Evolutionary conservation across 345 rosid genomes (phyloP), one percentile per base, ranked within the genome.

Genomic region (Streptanthus diversifolius): DNA sequence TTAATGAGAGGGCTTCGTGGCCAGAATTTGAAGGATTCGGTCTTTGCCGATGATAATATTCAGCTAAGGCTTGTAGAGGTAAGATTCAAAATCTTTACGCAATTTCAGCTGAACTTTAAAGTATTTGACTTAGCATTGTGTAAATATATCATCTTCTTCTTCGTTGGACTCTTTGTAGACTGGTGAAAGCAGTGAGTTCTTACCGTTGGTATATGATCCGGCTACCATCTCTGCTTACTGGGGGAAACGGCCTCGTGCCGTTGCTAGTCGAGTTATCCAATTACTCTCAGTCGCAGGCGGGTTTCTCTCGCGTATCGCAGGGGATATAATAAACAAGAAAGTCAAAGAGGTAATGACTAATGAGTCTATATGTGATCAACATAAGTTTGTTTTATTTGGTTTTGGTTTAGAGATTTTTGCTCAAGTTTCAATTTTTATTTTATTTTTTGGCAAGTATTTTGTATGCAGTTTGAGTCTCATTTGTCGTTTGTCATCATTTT

Each of bases 241-340:
- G 98, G 98, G 97, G n/a, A 93, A 88, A 75, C 87, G 97, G 3
- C 97, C 97, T 2, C 91, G 88, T 43, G 96, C 97, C 10, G 97
- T 93, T 77, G 96, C 89, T 22, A 89, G 92, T 21, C 83, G 97
- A n/a, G 59, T 78, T 81, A 73, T 91, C 41, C 98, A 93, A 73
- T 79, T 93, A 36, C 81, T 89, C 6, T 88, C 98, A 24, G 98
- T 93, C 36, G 97, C 96, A 0, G 98, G 98, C 29, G 97, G 97
- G 47, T 93, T 93, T 79, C 96, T 93, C 64, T 93, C 98, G 3
- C 91, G 87, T 18, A 17, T 90, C 21, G 87, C 84, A 19, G 66
- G 55, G 78, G 98, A 93, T 74, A 60, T 93, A 24, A 84, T 93
- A 5, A 93, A 82, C 78, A 93, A 89, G 83, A 90, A 88, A 69